Base-by-base conservation (phyloP, 495 filamentous ascomycete species). In the Diplogelasinospora grovesii region DNA sequence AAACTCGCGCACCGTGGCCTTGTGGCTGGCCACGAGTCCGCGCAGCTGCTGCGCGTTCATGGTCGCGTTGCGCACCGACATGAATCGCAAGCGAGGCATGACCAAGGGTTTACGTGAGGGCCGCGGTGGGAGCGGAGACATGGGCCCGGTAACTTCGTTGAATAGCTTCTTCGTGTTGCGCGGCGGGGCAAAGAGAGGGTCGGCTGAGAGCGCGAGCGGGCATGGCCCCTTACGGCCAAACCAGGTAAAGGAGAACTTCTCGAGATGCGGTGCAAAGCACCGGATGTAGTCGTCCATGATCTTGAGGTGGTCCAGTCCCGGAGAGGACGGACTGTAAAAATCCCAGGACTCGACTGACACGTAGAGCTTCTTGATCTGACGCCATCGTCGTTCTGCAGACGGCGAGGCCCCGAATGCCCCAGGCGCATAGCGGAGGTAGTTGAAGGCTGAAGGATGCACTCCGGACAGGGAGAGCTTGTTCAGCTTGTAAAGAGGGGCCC, bases 251-350 rank as follows among this genome's bases (percentile, higher is more conserved):
- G 64, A 65, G 37, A 89, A 66, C 42, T 73, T 76, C 31, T 75
- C 73, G 1, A 92, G 64, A 27, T 53, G 63, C n/a, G 63, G 48
- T 1, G 81, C 71, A 52, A 88, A 82, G 42, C 59, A 64, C 21
- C 78, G 72, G 37, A 89, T 71, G 53, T 84, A 89, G 35, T 78
- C 73, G 35, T 89, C 80, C 7, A 89, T 71, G 37, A 85, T 70
- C 54, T 85, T 87, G 25, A 86, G 70, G 53, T 89, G 82, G 54
- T 88, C 84, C 1, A 73, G 66, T 16, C 74, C 73, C 4, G 73
- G 69, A n/a, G n/a, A n/a, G 4, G 58, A 59, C 0, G 63, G 57
- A 8, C 69, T 64, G 23, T 69, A 70, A 50, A 77, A 76, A 32
- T 78, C 72, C 59, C 78, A 78, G 13, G 65, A 70, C 25, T 82